Evolutionary conservation across 768 basidiomycete genomes (phyloP), one percentile per base, ranked within the genome.

Genomic region (Russula griseocarnosa): DNA sequence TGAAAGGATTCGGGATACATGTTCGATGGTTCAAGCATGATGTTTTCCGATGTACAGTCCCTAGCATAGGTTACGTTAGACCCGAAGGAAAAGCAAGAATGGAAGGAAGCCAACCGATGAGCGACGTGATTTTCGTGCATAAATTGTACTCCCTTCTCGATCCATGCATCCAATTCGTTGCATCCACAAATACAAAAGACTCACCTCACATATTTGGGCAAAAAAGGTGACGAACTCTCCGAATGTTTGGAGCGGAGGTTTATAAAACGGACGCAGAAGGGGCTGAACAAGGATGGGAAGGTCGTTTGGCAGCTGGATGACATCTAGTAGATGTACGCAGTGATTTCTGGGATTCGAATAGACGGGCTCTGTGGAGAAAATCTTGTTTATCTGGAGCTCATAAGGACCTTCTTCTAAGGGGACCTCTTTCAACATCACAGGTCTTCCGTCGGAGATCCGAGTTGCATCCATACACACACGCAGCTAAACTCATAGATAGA

Each of bases 221-320:
- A 69, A 63, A 40, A 73, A 71, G 0, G 69, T 67, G 5, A 73
- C 40, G 14, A 70, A 66, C 30, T 73, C 69, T 13, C 70, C 71
- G 1, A 70, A 53, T 3, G 61, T 67, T 8, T 47, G 44, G 13
- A 75, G 66, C 0, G 46, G 62, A 0, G 74, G 74, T 28, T 73
- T 47, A 50, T 75, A 60, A 56, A 66, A 70, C 2, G 63, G 70
- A n/a, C 72, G 67, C 3, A 75, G 54, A 7, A 67, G 64, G 3
- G 73, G 70, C 60, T 72, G 73, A 10, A 75, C 68, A 38, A 73
- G 61, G 40, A 47, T 63, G 1, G 38, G 50, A 3, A 40, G 38
- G 0, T 63, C 56, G 11, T 46, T 13, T 1, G 62, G 62, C 1
- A 63, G 51, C 22, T 58, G 10, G 1, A 66, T 46, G 10, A 59